A percentile compares a stretch with the other conserved stretches of the same genome.
Evolutionary conservation across 164 flowering plant genomes (phyloP).

Genomic region (Taxillus chinensis): DNA sequence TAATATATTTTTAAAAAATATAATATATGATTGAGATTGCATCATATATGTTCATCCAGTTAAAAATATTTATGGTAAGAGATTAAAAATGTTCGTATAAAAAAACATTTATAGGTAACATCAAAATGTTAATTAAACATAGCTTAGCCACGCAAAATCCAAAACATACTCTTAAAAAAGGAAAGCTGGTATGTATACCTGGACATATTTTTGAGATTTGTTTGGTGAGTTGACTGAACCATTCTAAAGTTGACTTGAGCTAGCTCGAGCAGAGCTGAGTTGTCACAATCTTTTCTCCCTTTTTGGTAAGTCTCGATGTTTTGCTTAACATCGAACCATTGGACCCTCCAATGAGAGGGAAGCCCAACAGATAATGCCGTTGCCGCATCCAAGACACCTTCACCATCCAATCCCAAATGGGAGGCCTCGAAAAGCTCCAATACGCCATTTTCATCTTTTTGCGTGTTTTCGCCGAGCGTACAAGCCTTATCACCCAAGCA

Average conservation of each 20-base stretch:
- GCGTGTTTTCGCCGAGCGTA: neutral
- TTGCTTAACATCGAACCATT: constrained; percentile 27
- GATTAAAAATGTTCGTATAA: no score
- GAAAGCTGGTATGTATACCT: no score
- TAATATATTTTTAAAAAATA: no score
- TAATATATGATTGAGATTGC: no score
- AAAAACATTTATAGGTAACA: no score
- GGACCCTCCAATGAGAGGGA: constrained; percentile 25
- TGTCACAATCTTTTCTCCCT: neutral
- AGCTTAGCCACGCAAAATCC: no score
- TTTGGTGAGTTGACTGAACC: constrained; percentile 31
- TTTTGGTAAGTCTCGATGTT: constrained; percentile 13
- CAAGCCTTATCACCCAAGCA: neutral
- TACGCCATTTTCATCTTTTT: constrained; percentile 10
- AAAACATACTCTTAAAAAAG: no score
- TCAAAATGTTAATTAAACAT: no score
- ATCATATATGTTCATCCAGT: no score
- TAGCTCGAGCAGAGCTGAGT: constrained; percentile 14
- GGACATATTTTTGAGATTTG: constrained; percentile 18
- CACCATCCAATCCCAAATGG: constrained; percentile 20
- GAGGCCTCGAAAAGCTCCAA: constrained; percentile 38
- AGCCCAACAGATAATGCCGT: constrained; percentile 26
- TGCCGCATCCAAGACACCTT: constrained; percentile 20
- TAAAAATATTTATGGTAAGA: no score
- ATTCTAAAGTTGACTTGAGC: constrained; percentile 36